A percentile compares a stretch with the other conserved stretches of the same genome.
Evolutionary conservation across 768 basidiomycete species (phyloP).

Genomic region (Obba rivulosa): DNA sequence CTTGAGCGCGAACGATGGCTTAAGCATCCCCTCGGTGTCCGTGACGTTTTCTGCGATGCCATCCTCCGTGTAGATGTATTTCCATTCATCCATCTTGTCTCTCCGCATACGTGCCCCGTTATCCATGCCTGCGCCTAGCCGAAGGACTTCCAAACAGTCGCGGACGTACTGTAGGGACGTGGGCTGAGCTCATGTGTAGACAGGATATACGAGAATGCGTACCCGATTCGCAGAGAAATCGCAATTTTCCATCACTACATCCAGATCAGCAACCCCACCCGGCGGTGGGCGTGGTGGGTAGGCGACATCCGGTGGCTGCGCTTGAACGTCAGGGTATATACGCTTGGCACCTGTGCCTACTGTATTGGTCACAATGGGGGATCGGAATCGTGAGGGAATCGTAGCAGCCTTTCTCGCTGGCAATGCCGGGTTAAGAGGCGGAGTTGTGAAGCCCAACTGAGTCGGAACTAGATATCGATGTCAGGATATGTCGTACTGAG

Average conservation of each 20-base stretch:
- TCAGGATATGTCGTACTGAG: constrained; percentile 2
- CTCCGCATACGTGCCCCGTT: constrained; percentile 70
- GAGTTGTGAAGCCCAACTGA: constrained; percentile 48
- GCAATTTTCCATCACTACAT: constrained; percentile 88
- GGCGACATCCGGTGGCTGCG: constrained; percentile 55
- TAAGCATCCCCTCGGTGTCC: constrained; percentile 25
- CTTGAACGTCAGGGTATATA: constrained; percentile 68
- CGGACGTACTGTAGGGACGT: constrained; percentile 73
- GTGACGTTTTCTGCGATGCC: constrained; percentile 34
- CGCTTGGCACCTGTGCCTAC: constrained; percentile 74
- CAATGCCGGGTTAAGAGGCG: constrained; percentile 70
- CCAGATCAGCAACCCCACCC: constrained; percentile 84
- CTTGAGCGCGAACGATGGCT: constrained; percentile 23
- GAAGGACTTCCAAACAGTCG: constrained; percentile 91
- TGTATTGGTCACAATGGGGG: constrained; percentile 49
- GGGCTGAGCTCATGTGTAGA: constrained; percentile 4
- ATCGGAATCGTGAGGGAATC: constrained; percentile 44
- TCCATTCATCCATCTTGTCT: constrained; percentile 77
- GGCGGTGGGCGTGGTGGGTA: constrained; percentile 86
- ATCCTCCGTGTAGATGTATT: constrained; percentile 80
- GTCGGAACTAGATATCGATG: constrained; percentile 54
- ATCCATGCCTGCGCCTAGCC: constrained; percentile 88
- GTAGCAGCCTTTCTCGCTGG: constrained; percentile 47
- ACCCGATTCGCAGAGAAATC: constrained; percentile 83
- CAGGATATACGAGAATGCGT: background rate